Evolutionary conservation across 2,329 filamentous ascomycete genomes (phyloP).

Genomic region (Diplodia intermedia): DNA sequence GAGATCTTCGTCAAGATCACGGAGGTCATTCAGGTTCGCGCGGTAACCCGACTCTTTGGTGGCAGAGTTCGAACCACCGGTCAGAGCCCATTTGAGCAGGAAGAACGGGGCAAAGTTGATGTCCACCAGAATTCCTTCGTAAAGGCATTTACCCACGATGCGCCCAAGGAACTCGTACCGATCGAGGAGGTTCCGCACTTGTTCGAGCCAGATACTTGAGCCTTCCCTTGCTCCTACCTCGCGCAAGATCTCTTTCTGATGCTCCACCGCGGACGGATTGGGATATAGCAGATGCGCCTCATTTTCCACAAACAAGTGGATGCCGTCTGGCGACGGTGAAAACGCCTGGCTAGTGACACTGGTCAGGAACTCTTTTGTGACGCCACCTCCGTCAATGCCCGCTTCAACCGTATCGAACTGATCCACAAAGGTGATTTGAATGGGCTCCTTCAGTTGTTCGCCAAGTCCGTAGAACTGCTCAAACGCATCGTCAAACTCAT

Average conservation of each 20-base stretch:
- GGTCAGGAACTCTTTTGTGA: conserved; percentile 95
- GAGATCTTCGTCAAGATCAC: conserved; percentile 87
- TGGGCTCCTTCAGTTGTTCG: conserved; percentile 87
- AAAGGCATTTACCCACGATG: conserved; percentile 93
- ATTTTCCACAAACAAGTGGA: conserved; percentile 80
- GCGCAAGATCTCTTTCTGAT: conserved; percentile 66
- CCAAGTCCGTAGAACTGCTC: conserved; percentile 81
- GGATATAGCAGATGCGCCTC: conserved; percentile 87
- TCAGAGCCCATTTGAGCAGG: conserved; percentile 89
- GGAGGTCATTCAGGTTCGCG: conserved; percentile 91
- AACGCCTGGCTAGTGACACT: conserved; percentile 89
- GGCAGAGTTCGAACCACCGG: conserved; percentile 67
- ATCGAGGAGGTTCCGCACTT: conserved; percentile 67
- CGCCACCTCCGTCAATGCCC: conserved; percentile 94
- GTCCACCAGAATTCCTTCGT: conserved; percentile 94
- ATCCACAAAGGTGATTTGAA: conserved; percentile 96
- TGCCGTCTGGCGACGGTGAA: conserved; percentile 57
- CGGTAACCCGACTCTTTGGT: conserved; percentile 77
- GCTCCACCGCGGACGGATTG: conserved; percentile 79
- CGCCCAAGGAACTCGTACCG: conserved; percentile 92
- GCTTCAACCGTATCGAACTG: conserved; percentile 86
- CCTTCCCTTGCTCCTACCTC: conserved; percentile 59
- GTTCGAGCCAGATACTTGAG: conserved; percentile 64
- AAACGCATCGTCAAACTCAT: conserved; percentile 85
- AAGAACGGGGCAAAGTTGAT: conserved; percentile 95